Evolutionary conservation across 306 rosid genomes (phyloP).

Genomic region (Cucurbita moschata): DNA sequence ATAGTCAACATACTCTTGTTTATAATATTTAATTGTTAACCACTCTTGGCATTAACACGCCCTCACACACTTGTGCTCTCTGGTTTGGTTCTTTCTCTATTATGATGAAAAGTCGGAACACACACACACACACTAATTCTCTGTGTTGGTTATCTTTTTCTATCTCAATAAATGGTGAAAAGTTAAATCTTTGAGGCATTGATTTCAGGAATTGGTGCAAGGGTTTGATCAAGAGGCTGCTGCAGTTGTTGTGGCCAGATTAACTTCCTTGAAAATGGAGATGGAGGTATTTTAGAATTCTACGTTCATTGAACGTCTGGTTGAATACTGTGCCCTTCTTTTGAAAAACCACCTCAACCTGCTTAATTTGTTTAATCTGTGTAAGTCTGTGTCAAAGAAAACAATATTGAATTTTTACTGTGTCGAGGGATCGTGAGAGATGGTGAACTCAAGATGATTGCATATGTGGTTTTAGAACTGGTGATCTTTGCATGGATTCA

Average conservation of each 20-base stretch:
- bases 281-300: conserved; percentile 43
- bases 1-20: not conserved
- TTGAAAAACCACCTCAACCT: not conserved
- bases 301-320: not conserved
- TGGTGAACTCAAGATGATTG: not conserved
- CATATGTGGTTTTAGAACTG: not conserved
- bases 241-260: conserved; percentile 91
- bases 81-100: not conserved
- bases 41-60: not conserved
- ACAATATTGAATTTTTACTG: not conserved
- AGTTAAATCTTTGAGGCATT: conserved; percentile 10
- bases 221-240: conserved; percentile 99
- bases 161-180: not conserved
- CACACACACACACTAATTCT: not conserved
- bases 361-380: not conserved
- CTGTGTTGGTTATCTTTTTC: not conserved
- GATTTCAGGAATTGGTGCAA: conserved; percentile 70
- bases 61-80: not conserved
- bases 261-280: conserved; percentile 86
- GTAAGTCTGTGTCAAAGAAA: not conserved
- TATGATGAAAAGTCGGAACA: no score
- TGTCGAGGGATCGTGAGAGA: not conserved
- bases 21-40: not conserved
- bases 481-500: not conserved
- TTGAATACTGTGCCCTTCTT: not conserved